A percentile compares a stretch with the other conserved stretches of the same genome.
These are phyloP conservation scores for Fusarium redolens DNA, from an alignment of 2,329 filamentous ascomycete genomes.

Conservation along the genomic window DNA sequence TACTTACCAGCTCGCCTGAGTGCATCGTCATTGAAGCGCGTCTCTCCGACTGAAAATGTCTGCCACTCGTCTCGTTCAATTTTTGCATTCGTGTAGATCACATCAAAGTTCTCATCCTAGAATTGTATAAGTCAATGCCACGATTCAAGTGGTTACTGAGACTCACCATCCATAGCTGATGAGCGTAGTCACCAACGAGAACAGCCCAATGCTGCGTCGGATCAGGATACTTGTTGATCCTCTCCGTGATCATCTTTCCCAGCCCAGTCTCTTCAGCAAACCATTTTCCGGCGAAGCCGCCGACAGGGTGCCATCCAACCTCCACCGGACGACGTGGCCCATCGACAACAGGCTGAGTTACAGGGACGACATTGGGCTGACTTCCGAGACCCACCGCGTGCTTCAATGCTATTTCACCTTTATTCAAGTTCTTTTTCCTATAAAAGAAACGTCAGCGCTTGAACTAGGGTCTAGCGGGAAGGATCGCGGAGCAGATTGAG, in stretches of 20 bases:
- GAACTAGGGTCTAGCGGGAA: not conserved
- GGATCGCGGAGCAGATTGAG: not conserved
- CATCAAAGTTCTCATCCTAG: slow-evolving; percentile 63
- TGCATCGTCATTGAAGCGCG: slow-evolving; percentile 66
- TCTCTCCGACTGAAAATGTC: slow-evolving; percentile 63
- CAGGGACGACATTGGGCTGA: slow-evolving; percentile 49
- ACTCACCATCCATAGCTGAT: slow-evolving; percentile 69
- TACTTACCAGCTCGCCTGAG: slow-evolving; percentile 58
- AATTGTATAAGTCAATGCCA: too few species aligned
- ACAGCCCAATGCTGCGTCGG: slow-evolving; percentile 72
- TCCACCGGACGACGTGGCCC: slow-evolving; percentile 55
- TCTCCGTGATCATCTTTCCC: slow-evolving; percentile 66
- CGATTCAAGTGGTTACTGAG: too few species aligned
- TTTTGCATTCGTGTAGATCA: slow-evolving; percentile 67
- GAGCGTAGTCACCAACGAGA: slow-evolving; percentile 65
- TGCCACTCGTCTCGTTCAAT: slow-evolving; percentile 61
- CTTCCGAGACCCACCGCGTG: slow-evolving; percentile 50
- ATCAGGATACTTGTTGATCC: slow-evolving; percentile 65
- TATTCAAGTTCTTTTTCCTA: slow-evolving; percentile 49
- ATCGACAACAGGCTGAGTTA: slow-evolving; percentile 44
- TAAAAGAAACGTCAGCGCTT: slow-evolving; percentile 2
- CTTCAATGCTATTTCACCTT: slow-evolving; percentile 52
- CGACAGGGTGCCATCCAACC: slow-evolving; percentile 70
- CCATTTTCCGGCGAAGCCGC: slow-evolving; percentile 67
- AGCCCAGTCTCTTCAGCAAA: slow-evolving; percentile 66